These are phyloP conservation scores for Hyphodiscus hymeniophilus DNA, from an alignment of 495 filamentous ascomycete species.

Conservation along the genomic window DNA sequence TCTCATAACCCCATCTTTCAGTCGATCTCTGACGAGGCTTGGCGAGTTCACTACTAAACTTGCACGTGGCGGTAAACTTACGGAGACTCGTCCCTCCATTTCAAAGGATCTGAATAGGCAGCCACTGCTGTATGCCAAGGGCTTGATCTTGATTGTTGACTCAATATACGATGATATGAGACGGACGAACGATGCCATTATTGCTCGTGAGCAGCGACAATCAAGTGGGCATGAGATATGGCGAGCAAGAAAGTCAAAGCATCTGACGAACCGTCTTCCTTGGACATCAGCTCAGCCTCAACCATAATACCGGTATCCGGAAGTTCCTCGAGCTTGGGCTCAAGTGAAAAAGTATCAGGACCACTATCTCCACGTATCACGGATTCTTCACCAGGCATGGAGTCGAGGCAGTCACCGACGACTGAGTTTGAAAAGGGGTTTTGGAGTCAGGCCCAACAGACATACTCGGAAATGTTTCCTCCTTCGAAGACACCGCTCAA, in stretches of 20 bases:
- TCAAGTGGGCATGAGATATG: not conserved
- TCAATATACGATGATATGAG: too few relatives aligned
- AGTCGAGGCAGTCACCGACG: not conserved
- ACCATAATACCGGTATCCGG: not conserved
- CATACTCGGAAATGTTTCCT: not conserved
- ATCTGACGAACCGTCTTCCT: not conserved
- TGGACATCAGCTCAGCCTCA: constrained; percentile 4
- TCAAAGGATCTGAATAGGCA: not conserved
- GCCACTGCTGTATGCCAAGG: not conserved
- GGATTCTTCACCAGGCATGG: not conserved
- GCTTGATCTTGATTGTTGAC: not conserved
- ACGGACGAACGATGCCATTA: too few relatives aligned
- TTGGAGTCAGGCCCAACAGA: not conserved
- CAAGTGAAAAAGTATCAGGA: not conserved
- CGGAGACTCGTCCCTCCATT: not conserved
- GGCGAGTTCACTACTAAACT: not conserved
- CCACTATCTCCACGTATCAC: not conserved
- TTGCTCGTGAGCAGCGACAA: too few relatives aligned
- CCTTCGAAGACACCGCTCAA: not conserved
- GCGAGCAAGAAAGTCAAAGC: not conserved
- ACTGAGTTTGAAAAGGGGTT: not conserved
- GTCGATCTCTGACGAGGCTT: not conserved
- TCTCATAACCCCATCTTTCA: not conserved
- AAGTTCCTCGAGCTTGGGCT: not conserved
- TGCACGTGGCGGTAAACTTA: not conserved